phyloP scores from a whole-genome alignment of 2,329 filamentous ascomycete genomes.

The Verticillium dahliae region DNA sequence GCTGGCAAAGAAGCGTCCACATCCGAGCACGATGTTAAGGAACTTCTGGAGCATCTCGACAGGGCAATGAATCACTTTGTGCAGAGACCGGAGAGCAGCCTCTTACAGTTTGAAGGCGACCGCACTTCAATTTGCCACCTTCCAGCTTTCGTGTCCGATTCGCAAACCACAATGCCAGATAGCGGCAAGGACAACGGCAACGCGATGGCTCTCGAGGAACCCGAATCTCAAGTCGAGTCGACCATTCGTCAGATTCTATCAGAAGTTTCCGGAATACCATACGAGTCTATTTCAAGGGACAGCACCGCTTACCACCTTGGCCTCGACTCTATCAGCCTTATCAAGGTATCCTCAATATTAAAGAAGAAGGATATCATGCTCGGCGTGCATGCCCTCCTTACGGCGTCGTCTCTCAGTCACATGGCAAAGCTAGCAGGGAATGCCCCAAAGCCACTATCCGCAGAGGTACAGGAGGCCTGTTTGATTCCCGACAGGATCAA shows the following conservation, averaged over 20 bases:
- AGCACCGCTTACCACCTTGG: constrained; percentile 77
- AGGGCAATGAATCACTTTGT: constrained; percentile 51
- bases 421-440: constrained; percentile 42
- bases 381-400: constrained; percentile 65
- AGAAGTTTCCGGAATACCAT: constrained; percentile 53
- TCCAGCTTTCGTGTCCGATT: constrained; percentile 27
- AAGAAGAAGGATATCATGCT: constrained; percentile 56
- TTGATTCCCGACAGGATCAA: constrained; percentile 29
- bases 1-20: constrained; percentile 59
- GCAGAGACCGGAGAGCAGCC: constrained; percentile 33
- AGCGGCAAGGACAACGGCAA: too few relatives aligned
- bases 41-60: constrained; percentile 55
- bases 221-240: constrained; percentile 27
- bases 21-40: constrained; percentile 33
- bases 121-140: constrained; percentile 61
- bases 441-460: background rate
- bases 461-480: too few relatives aligned
- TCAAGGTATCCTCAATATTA: constrained; percentile 71
- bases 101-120: constrained; percentile 45
- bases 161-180: too few relatives aligned
- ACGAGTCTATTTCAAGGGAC: constrained; percentile 48
- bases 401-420: constrained; percentile 54
- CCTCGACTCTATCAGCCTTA: constrained; percentile 85
- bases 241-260: constrained; percentile 42
- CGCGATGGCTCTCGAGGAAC: background rate